These are phyloP conservation scores for Mollisia scopiformis DNA, from an alignment of 2,329 filamentous ascomycete genomes.

Conservation along the genomic window DNA sequence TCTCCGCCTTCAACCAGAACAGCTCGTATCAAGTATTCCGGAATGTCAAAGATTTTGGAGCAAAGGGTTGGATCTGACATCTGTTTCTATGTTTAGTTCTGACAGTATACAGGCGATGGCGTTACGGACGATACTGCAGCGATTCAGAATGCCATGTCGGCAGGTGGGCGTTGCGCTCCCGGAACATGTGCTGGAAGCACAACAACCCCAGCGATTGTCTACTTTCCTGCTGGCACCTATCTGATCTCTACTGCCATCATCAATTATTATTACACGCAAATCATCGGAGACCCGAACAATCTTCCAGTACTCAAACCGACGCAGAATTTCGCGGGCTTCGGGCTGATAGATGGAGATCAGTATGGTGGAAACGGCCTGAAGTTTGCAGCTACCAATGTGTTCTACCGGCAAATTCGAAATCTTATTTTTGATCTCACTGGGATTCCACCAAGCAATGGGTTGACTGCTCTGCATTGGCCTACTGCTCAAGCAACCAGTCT, in stretches of 20 bases:
- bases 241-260: constrained; percentile 26
- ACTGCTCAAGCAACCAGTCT: constrained; percentile 59
- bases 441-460: constrained; percentile 30
- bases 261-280: constrained; percentile 25
- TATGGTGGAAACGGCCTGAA: constrained; percentile 55
- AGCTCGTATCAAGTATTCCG: constrained; percentile 23
- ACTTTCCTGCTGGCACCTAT: constrained; percentile 29
- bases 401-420: constrained; percentile 67
- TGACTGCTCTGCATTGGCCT: constrained; percentile 54
- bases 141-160: constrained; percentile 64
- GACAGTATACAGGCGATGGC: constrained; percentile 47
- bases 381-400: constrained; percentile 74
- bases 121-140: constrained; percentile 80
- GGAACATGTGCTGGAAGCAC: constrained; percentile 43
- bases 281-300: constrained; percentile 32
- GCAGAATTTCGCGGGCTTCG: constrained; percentile 76
- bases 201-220: constrained; percentile 43
- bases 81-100: neutral
- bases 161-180: constrained; percentile 41
- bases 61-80: constrained; percentile 18
- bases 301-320: constrained; percentile 76
- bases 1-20: constrained; percentile 21
- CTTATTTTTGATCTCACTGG: constrained; percentile 60
- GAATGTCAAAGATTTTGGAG: constrained; percentile 28
- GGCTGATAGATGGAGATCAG: constrained; percentile 83